Conservation (phyloP, 2,329 filamentous ascomycete genomes). For the Pseudogymnoascus sp. region DNA sequence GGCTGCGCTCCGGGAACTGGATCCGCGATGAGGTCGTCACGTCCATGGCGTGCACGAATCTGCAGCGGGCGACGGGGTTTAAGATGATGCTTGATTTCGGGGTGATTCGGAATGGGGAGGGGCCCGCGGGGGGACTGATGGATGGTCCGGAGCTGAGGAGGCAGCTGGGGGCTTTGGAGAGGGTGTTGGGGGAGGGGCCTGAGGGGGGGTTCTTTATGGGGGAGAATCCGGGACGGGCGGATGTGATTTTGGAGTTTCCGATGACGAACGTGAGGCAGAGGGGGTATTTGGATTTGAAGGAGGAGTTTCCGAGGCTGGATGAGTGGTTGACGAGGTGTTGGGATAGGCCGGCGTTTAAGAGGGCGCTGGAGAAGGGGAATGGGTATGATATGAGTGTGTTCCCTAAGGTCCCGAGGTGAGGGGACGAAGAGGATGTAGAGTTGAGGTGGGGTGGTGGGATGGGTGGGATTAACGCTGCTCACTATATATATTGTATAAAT, state of each 20-base stretch:
- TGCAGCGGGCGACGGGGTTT: conserved; percentile 19
- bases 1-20: conserved; percentile 17
- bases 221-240: conserved; percentile 24
- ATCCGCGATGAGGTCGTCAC: conserved; percentile 25
- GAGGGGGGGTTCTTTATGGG: conserved; percentile 25
- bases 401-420: conserved; percentile 8
- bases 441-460: not conserved
- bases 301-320: conserved; percentile 27
- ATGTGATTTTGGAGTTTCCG: conserved; percentile 29
- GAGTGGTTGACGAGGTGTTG: conserved; percentile 27
- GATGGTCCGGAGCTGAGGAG: conserved; percentile 18
- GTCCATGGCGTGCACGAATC: conserved; percentile 22
- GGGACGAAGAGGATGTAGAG: not conserved
- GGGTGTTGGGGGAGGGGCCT: conserved; percentile 17
- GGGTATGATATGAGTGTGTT: conserved; percentile 23
- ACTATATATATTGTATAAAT: not conserved
- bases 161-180: conserved; percentile 18
- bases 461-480: not conserved
- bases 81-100: conserved; percentile 23
- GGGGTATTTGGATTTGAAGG: conserved; percentile 25
- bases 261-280: conserved; percentile 27
- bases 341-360: conserved; percentile 26
- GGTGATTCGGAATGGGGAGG: conserved; percentile 13
- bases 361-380: conserved; percentile 26
- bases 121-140: conserved; percentile 15